phyloP scores from a whole-genome alignment of 106 monocot species.

The Triglochin maritima region DNA sequence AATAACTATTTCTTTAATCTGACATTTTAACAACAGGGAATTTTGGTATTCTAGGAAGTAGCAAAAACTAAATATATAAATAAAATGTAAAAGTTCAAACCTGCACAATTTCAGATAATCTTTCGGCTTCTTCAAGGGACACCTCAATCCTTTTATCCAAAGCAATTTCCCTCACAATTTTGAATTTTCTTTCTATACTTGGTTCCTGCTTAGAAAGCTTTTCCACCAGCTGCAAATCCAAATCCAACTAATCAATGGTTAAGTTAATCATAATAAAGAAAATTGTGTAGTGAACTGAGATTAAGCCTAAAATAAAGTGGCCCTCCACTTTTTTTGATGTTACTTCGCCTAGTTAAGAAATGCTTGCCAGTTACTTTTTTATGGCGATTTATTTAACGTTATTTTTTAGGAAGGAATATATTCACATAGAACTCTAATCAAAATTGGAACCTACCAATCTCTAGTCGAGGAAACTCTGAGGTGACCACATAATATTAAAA shows the following conservation, averaged over 20 bases:
- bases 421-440: background rate
- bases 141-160: background rate
- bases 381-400: too few relatives aligned
- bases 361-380: too few relatives aligned
- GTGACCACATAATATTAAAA: background rate
- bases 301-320: too few relatives aligned
- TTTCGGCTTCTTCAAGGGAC: background rate
- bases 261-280: too few relatives aligned
- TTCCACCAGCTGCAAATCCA: conserved; percentile 3
- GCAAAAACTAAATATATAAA: background rate
- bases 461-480: background rate
- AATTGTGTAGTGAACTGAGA: too few relatives aligned
- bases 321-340: too few relatives aligned
- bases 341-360: too few relatives aligned
- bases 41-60: background rate
- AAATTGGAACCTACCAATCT: background rate
- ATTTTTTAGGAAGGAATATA: background rate
- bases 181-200: background rate
- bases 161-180: background rate
- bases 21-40: background rate
- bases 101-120: background rate
- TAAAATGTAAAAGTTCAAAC: background rate
- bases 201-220: background rate
- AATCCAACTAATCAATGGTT: background rate
- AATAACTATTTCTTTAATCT: background rate